Percentiles rank a stretch among this genome's conserved stretches.
Conservation (phyloP, 1,284 basidiomycete species). For the Sporisorium graminicola region DNA sequence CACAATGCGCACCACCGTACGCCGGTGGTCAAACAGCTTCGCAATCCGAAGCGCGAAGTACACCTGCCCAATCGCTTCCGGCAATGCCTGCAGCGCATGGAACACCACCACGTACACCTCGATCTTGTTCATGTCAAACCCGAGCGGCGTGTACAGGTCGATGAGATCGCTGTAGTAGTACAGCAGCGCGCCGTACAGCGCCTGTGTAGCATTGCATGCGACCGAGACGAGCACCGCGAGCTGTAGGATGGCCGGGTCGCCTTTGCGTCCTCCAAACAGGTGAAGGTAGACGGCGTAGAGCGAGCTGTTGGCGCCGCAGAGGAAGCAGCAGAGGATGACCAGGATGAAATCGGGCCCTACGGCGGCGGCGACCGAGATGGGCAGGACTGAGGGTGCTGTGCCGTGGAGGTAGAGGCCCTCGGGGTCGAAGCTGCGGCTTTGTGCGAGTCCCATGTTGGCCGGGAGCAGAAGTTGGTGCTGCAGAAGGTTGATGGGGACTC, state of each 20-base stretch:
- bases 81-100: constrained; percentile 21
- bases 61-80: constrained; percentile 33
- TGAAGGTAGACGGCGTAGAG: constrained; percentile 32
- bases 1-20: neutral
- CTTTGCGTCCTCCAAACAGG: constrained; percentile 7
- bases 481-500: neutral
- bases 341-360: constrained; percentile 30
- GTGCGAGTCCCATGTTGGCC: neutral
- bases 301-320: constrained; percentile 30
- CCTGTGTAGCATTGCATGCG: constrained; percentile 14
- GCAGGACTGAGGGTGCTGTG: constrained; percentile 1
- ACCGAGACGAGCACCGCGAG: constrained; percentile 10
- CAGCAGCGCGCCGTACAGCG: neutral
- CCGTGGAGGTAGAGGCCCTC: constrained; percentile 25
- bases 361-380: constrained; percentile 17
- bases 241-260: constrained; percentile 25
- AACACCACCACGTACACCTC: constrained; percentile 20
- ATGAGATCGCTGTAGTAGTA: constrained; percentile 12
- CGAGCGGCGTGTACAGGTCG: constrained; percentile 13
- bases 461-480: neutral
- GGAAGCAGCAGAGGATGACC: constrained; percentile 6
- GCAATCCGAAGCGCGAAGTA: constrained; percentile 35
- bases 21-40: constrained; percentile 22
- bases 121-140: constrained; percentile 35
- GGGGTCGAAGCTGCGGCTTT: constrained; percentile 1